Evolutionary conservation across 441 rosid genomes (phyloP), one percentile per base, ranked within the genome.

Genomic region (Manihot esculenta): DNA sequence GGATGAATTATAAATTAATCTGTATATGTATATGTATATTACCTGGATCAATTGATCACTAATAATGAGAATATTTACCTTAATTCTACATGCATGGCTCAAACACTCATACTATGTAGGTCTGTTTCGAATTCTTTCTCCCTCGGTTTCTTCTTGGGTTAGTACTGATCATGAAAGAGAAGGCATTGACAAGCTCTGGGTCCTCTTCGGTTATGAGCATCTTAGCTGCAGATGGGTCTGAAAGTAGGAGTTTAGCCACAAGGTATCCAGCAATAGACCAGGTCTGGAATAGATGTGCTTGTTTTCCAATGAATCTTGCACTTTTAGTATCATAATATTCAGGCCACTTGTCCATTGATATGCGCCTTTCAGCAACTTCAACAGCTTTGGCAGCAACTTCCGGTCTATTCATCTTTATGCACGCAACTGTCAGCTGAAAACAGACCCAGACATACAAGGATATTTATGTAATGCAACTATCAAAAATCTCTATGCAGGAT

Each of bases 231-330:
- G 35, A 35, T 10, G 83, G 90, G 62, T 86, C 68, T 0, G 79
- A 79, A 26, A 86, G 81, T 3, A 86, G 70, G 55, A 83, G 77
- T 77, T 84, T 86, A 24, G 88, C 77, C 64, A 84, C 87, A 1
- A 86, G 87, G 64, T 81, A 83, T 11, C 88, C 88, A 3, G 88
- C 85, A 71, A 86, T 84, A 2, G 88, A 82, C 90, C 90, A 86
- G 5, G 90, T 86, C 77, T 86, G 88, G 64, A 41, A 81, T 26
- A 84, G 71, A 13, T 60, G 83, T 0, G 90, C 69, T 57, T 84
- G 90, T 72, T 86, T 86, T 24, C 90, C 88, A 5, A 86, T 79
- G 60, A 84, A 86, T 55, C 82, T 75, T 21, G 69, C 88, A 69
- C 50, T 66, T 56, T 82, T 83, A 9, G 83, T 80, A 64, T 86